Base-by-base conservation (phyloP, 2,329 filamentous ascomycete species). In the Allantophomopsis cytisporea region DNA sequence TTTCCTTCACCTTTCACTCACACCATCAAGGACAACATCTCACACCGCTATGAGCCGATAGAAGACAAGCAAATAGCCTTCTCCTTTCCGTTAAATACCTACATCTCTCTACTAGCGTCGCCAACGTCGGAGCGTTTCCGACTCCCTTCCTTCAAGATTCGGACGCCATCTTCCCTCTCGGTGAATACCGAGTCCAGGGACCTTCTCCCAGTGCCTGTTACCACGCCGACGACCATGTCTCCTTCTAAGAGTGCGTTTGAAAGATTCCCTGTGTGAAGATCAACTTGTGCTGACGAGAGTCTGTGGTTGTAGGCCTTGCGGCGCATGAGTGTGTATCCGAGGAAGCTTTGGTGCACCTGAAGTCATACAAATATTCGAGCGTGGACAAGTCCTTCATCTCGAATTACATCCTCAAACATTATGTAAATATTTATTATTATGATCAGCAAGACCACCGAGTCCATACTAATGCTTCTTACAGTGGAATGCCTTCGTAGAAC, bases 401-500 rank as follows among this genome's bases (percentile, higher is more conserved):
- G 41, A 76, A 88, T 60, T 94, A 96, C 62, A 84, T 98, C 56
- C 73, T 98, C 38, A 83, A 81, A 50, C 89, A 94, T 57, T 98
- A 94, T 67, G 91, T 96, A 82, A 81, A 64, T 34, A 34, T n/a
- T n/a, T 7, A 14, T 14, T 13, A n/a, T 17, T n/a, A 34, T 7
- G 16, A 34, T 55, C 46, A 47, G 45, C 47, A 45, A 47, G 39
- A 30, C 20, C 35, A 40, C 16, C 37, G 43, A 42, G 41, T 34
- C 39, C 39, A 35, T 41, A 40, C 47, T 51, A 37, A 52, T 40
- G 32, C 44, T 14, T 20, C 33, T 31, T 15, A 54, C 61, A 96
- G 89, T 98, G 91, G 91, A 96, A 95, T 73, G 85, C 79, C 48
- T 88, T 88, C 52, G 91, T 96, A 52, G 79, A 94, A 58, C 64